Base-by-base conservation (phyloP, 2,329 filamentous ascomycete species). In the Sporothrix euskadiensis region DNA sequence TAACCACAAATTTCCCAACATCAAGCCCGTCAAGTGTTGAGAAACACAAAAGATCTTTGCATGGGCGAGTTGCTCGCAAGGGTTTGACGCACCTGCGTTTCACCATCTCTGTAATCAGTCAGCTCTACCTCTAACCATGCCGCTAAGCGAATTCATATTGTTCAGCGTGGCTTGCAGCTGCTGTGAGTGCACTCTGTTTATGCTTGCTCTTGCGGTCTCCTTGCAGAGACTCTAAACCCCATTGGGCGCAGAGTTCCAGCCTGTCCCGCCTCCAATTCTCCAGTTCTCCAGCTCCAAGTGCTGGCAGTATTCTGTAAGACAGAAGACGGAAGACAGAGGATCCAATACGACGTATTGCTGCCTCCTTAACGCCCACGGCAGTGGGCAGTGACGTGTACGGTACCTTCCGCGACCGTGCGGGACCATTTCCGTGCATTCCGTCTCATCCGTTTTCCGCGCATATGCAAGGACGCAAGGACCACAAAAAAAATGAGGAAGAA, bases 371-470 rank as follows among this genome's bases (percentile, higher is more conserved):
- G 10, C 30, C 52, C 30, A 59, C 56, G 14, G 56, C 14, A 35
- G 56, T 19, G 14, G 10, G 3, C 57, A 12, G n/a, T 63, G 59
- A 35, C 9, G 59, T 63, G 59, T 19, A 41, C 59, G 59, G 59
- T 26, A 14, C 35, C 35, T 63, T 63, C 35, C 59, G 59, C 35
- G 39, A 22, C 35, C n/a, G 39, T n/a, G 59, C 59, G 59, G 59
- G 59, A 26, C 59, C 4, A 35, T 44, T 63, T 63, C 35, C 35
- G 59, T 63, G n/a, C 35, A 41, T 63, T 41, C n/a, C 59, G 32
- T 63, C 19, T 22, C 35, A 41, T 44, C 56, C 30, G 56, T 59
- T 57, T 57, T 57, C 56, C 26, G 56, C 56, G 56, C 56, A 57
- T 14, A 16, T 16, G 59, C 35, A 44, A 10, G 59, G 9, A 26